phyloP scores from a whole-genome alignment of 2,329 filamentous ascomycete genomes.

The Aureobasidium subglaciale region DNA sequence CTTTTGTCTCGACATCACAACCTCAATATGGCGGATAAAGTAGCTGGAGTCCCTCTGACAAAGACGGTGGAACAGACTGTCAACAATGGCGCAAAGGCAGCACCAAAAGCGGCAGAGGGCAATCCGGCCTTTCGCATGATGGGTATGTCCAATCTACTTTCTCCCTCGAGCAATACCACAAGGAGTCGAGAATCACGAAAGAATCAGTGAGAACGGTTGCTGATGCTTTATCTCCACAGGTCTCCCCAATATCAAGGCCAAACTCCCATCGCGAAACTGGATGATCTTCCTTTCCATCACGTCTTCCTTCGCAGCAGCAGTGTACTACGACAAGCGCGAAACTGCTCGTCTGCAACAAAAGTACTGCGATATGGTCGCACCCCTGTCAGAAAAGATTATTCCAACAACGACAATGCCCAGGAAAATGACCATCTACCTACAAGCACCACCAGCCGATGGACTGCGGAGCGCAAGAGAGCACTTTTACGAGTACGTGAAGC shows the following conservation, averaged over 20 bases:
- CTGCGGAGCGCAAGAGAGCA: conserved; percentile 82
- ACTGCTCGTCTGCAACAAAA: conserved; percentile 78
- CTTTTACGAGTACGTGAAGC: conserved; percentile 94
- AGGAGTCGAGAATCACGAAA: not conserved
- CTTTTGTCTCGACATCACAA: not conserved
- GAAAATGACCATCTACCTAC: conserved; percentile 77
- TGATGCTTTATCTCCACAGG: conserved; percentile 42
- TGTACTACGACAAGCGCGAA: conserved; percentile 88
- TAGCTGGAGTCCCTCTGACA: not conserved
- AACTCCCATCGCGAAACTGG: conserved; percentile 93
- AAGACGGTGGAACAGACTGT: conserved; percentile 6
- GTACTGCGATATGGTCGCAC: conserved; percentile 79
- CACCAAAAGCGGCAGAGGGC: conserved; percentile 33
- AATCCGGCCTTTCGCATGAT: conserved; percentile 74
- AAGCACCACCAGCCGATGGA: conserved; percentile 79
- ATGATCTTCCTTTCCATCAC: conserved; percentile 84
- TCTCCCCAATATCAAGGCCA: conserved; percentile 72
- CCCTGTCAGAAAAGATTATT: conserved; percentile 73
- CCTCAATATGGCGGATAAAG: not conserved
- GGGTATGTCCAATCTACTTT: conserved; percentile 31
- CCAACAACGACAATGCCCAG: conserved; percentile 66
- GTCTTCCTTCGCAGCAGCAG: conserved; percentile 67
- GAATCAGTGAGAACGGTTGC: not conserved
- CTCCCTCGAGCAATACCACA: not conserved
- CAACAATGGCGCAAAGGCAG: not conserved